Base-by-base conservation (phyloP, 257 asterid genomes). In the Nicotiana noctiflora region DNA sequence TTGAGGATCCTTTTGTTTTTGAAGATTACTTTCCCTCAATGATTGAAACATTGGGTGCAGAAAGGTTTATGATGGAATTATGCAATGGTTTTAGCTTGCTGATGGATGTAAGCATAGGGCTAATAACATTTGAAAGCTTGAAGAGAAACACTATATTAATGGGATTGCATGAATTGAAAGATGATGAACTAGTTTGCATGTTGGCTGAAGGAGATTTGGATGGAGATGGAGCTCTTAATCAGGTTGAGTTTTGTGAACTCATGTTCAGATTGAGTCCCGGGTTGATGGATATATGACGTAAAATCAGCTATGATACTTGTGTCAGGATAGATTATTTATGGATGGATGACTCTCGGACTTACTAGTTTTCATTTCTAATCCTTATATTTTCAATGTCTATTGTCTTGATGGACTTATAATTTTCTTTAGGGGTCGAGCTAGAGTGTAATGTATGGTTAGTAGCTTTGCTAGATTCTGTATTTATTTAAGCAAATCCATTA, bases 141-240 rank as follows among this genome's bases (percentile, higher is more conserved):
- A 86, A 80, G 81, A 86, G 82, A 83, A 86, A 77, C 81, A 79
- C 87, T 0, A 29, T 76, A 1, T 11, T 86, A 5, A 83, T 86
- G 51, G 89, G 89, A 12, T 51, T 86, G 21, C 81, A 84, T 44
- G 86, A 86, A 37, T 75, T 86, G 15, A 55, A 68, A 60, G 89
- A 86, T 29, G 89, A 86, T 3, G 87, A 86, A 10, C 83, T 86
- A 4, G 21, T 84, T 1, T 81, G 83, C 84, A 86, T 86, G 89
- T 61, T 86, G 67, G 82, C 84, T 0, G 89, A 86, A 76, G 89
- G 87, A 0, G 89, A 86, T 49, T 68, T 84, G 80, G 89, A 86
- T 76, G 89, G 89, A 29, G 89, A 86, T 52, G 89, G 89, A 15
- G 89, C 89, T 60, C 61, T 86, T 51, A 86, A 86, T 59, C 89